A percentile compares a stretch with the other conserved stretches of the same genome.
phyloP scores from a whole-genome alignment of 371 early-diverging fungal species.

The Rhizopus arrhizus region DNA sequence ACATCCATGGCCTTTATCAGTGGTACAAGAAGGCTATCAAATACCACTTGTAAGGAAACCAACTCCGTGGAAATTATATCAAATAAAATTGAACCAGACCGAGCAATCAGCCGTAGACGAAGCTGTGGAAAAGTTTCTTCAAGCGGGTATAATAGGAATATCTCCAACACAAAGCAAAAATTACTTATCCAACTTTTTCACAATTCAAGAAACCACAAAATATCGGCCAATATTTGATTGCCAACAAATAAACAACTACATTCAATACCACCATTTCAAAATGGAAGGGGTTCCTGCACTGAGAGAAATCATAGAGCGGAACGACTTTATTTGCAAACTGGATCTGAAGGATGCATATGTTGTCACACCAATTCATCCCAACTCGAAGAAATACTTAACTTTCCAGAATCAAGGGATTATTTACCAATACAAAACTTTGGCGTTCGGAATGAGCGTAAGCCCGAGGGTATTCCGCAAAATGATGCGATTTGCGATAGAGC shows the following conservation, averaged over 20 bases:
- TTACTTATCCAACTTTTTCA: too few relatives aligned
- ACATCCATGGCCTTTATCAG: slow-evolving; percentile 13
- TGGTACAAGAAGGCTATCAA: slow-evolving; percentile 9
- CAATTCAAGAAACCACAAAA: too few relatives aligned
- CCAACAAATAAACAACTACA: slow-evolving; percentile 6
- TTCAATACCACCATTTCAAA: slow-evolving; percentile 14
- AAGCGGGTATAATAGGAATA: too few relatives aligned
- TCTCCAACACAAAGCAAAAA: too few relatives aligned
- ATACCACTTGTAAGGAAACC: slow-evolving; percentile 2
- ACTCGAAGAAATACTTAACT: slow-evolving; percentile 2
- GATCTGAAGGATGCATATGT: too few relatives aligned
- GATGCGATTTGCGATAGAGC: slow-evolving; percentile 8
- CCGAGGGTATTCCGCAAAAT: slow-evolving; percentile 2
- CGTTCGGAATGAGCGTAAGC: slow-evolving; percentile 6
- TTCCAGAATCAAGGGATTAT: not conserved
- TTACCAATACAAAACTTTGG: slow-evolving; percentile 12
- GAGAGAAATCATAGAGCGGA: slow-evolving; percentile 7
- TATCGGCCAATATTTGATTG: too few relatives aligned
- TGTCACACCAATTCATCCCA: slow-evolving; percentile 6
- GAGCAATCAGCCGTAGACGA: too few relatives aligned
- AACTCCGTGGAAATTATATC: slow-evolving; percentile 1
- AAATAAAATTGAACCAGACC: not conserved
- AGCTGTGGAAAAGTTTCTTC: too few relatives aligned
- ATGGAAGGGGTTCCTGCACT: slow-evolving; percentile 19
- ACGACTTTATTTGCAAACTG: slow-evolving; percentile 11